Evolutionary conservation across 306 rosid genomes (phyloP).

Genomic region (Cajanus cajan): DNA sequence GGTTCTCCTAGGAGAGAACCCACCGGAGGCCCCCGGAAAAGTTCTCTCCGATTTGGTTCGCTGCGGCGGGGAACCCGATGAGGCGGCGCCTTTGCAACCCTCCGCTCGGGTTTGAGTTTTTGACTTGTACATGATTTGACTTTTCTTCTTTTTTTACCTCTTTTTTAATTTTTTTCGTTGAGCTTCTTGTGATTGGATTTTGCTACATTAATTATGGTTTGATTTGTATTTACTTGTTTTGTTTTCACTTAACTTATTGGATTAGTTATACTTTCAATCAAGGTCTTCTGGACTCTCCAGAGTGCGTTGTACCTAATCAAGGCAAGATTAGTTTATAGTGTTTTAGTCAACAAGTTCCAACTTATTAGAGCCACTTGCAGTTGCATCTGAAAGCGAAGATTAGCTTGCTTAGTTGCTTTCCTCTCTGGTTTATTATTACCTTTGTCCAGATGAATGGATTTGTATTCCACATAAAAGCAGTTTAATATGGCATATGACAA

Average conservation of each 20-base stretch:
- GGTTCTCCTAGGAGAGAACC: conserved; percentile 52
- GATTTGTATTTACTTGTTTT: background rate
- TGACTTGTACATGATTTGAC: conserved; percentile 9
- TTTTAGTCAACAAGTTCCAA: background rate
- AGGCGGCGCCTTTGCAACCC: conserved; percentile 18
- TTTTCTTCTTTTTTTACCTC: too few species aligned
- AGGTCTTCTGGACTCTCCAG: background rate
- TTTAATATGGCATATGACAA: background rate
- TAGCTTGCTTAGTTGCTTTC: conserved; percentile 8
- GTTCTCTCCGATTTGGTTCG: conserved; percentile 50
- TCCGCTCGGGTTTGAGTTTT: conserved; percentile 21
- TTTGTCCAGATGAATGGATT: background rate
- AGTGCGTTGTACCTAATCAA: background rate
- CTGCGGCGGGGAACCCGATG: background rate
- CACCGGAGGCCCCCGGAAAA: conserved; percentile 41
- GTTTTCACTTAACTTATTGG: conserved; percentile 14
- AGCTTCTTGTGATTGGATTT: background rate
- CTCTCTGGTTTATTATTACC: background rate
- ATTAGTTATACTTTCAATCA: conserved; percentile 15
- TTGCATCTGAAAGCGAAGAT: background rate
- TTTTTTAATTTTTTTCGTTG: background rate
- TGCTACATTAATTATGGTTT: background rate
- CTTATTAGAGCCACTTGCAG: background rate
- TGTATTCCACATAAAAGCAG: background rate
- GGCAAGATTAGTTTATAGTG: background rate